These are phyloP conservation scores for Ceratobasidium sp. DNA, from an alignment of 1,284 basidiomycete genomes.

Conservation along the genomic window DNA sequence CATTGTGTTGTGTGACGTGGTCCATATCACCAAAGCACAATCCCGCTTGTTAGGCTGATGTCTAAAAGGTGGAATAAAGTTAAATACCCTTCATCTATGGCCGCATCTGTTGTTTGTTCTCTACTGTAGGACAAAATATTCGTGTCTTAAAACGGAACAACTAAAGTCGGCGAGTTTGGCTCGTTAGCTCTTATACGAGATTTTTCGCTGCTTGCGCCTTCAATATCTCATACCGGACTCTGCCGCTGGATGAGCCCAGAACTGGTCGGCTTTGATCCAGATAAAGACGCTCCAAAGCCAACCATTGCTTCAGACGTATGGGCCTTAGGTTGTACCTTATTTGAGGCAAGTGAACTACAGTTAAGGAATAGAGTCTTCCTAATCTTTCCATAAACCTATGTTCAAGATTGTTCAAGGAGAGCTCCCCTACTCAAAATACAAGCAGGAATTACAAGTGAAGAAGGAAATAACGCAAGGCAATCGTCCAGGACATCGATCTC, in stretches of 20 bases:
- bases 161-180: slow-evolving; percentile 18
- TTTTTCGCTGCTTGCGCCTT: slow-evolving; percentile 1
- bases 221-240: background rate
- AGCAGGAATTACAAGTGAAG: background rate
- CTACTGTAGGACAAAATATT: slow-evolving; percentile 18
- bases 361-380: background rate
- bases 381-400: background rate
- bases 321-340: slow-evolving; percentile 17
- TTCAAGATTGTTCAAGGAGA: slow-evolving; percentile 6
- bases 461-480: slow-evolving; percentile 1
- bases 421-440: background rate
- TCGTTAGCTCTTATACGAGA: background rate
- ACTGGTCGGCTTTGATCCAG: background rate
- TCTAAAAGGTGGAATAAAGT: too few species aligned
- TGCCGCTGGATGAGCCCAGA: slow-evolving; percentile 30
- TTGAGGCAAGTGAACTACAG: background rate
- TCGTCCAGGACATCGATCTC: too few species aligned
- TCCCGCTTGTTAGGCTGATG: too few species aligned
- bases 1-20: too few species aligned
- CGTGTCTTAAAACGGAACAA: background rate
- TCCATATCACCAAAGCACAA: too few species aligned
- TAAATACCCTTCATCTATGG: too few species aligned
- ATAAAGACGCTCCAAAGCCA: background rate
- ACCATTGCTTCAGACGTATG: slow-evolving; percentile 19
- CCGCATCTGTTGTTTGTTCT: too few species aligned